These are phyloP conservation scores for Aspergillus candidus DNA, from an alignment of 2,329 filamentous ascomycete genomes.

Conservation along the genomic window DNA sequence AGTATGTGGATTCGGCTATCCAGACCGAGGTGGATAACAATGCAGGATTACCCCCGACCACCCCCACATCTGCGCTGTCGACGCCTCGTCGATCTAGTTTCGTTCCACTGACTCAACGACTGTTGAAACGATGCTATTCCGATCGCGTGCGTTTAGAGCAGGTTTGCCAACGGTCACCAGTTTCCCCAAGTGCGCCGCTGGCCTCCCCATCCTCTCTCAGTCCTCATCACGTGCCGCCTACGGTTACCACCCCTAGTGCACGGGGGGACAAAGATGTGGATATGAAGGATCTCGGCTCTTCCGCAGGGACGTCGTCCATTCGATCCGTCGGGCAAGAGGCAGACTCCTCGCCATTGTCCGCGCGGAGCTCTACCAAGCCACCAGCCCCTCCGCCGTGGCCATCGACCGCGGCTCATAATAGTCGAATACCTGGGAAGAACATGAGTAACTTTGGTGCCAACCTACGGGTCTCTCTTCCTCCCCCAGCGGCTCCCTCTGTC, in stretches of 20 bases:
- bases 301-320: slow-evolving; percentile 13
- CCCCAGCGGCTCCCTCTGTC: slow-evolving; percentile 14
- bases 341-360: slow-evolving; percentile 12
- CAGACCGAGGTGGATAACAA: slow-evolving; percentile 41
- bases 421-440: slow-evolving; percentile 22
- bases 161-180: slow-evolving; percentile 14
- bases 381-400: slow-evolving; percentile 28
- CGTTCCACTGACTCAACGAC: slow-evolving; percentile 37
- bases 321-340: slow-evolving; percentile 12
- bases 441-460: slow-evolving; percentile 15
- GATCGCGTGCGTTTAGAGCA: slow-evolving; percentile 35
- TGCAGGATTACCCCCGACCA: slow-evolving; percentile 18
- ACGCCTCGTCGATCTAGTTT: slow-evolving; percentile 26
- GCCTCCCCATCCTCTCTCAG: slow-evolving; percentile 11
- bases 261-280: slow-evolving; percentile 34
- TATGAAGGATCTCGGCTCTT: slow-evolving; percentile 40
- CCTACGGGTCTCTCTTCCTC: slow-evolving; percentile 26
- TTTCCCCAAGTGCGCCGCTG: slow-evolving; percentile 13
- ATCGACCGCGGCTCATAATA: slow-evolving; percentile 34
- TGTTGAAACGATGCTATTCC: slow-evolving; percentile 38
- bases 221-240: slow-evolving; percentile 7
- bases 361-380: slow-evolving; percentile 15
- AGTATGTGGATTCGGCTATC: slow-evolving; percentile 38
- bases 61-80: slow-evolving; percentile 6
- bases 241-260: slow-evolving; percentile 7